Conservation (phyloP, 164 flowering plant genomes). For the Taxillus chinensis region DNA sequence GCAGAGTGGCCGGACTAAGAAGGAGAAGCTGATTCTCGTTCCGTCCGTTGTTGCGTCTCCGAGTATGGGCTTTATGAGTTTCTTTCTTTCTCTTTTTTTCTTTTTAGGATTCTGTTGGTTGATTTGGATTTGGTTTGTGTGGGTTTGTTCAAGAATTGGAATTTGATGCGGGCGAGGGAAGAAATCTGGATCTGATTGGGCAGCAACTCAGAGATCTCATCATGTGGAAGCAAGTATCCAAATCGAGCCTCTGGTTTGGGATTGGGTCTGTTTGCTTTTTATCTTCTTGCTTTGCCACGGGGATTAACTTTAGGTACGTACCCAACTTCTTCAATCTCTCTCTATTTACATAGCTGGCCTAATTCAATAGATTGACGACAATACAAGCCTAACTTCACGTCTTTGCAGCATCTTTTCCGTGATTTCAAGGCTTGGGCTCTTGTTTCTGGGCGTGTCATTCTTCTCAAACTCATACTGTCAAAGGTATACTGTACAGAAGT, state of each 20-base stretch:
- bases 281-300: not conserved
- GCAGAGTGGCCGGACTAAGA: constrained; percentile 35
- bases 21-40: constrained; percentile 39
- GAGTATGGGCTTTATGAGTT: constrained; percentile 22
- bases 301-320: constrained; percentile 56
- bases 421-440: constrained; percentile 62
- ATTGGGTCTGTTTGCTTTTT: not conserved
- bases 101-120: constrained; percentile 2
- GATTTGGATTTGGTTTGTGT: not conserved
- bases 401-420: constrained; percentile 58
- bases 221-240: not conserved
- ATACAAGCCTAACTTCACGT: not conserved
- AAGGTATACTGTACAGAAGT: constrained; percentile 30
- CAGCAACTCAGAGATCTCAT: not conserved
- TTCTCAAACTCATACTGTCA: constrained; percentile 50
- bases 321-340: not conserved
- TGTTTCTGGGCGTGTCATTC: constrained; percentile 61
- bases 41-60: constrained; percentile 21
- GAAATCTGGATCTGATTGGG: not conserved
- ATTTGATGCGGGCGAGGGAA: not conserved
- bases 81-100: constrained; percentile 8
- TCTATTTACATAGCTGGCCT: not conserved
- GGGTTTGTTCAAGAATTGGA: constrained; percentile 14
- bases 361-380: not conserved
- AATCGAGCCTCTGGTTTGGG: constrained; percentile 1